Conservation (phyloP, 108 stramenopile species). For the Cyclostephanos tholiformis region DNA sequence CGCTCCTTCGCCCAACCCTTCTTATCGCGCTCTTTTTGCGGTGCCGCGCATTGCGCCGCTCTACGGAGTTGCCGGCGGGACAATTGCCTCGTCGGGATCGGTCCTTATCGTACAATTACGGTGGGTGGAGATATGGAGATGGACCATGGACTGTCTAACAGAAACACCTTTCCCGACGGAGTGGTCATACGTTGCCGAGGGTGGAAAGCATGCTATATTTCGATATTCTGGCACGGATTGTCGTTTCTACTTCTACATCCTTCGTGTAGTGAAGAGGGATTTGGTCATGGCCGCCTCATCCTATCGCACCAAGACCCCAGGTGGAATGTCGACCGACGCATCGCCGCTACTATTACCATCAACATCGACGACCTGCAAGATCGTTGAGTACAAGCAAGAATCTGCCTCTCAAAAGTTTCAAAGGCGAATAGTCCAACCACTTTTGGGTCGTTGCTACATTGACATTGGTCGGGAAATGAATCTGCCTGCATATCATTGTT, state of each 20-base stretch:
- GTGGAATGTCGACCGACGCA: background rate
- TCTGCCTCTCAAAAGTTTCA: constrained; percentile 29
- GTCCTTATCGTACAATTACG: no score
- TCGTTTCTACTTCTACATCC: constrained; percentile 12
- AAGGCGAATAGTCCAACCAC: constrained; percentile 32
- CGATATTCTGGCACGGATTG: constrained; percentile 8
- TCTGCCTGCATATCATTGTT: constrained; percentile 27
- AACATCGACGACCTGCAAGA: constrained; percentile 15
- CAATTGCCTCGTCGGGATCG: no score
- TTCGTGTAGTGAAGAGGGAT: constrained; percentile 38
- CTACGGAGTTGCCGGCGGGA: no score
- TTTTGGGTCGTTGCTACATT: constrained; percentile 43
- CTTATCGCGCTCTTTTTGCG: no score
- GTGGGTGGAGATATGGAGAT: background rate
- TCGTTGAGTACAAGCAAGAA: constrained; percentile 6
- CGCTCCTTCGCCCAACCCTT: no score
- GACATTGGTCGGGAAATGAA: constrained; percentile 22
- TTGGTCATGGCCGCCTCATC: constrained; percentile 8
- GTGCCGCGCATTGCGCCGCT: no score
- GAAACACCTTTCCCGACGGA: constrained; percentile 15
- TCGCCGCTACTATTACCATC: background rate
- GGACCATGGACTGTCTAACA: background rate
- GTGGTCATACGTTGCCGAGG: constrained; percentile 68
- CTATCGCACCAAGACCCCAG: background rate
- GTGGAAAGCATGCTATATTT: constrained; percentile 73